Evolutionary conservation across 305 asterid species (phyloP).

Genomic region (Salvia sclarea): DNA sequence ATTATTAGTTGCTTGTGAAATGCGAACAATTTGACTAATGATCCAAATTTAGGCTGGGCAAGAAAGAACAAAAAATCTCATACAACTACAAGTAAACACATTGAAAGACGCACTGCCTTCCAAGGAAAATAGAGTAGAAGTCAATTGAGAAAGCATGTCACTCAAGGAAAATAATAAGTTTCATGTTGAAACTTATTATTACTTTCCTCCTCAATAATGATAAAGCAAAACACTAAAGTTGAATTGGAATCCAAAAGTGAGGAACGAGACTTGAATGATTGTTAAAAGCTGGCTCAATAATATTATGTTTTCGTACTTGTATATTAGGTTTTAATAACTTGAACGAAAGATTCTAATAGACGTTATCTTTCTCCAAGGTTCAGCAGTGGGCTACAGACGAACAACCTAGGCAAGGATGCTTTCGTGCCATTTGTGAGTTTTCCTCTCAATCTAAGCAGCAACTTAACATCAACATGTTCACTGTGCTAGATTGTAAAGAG

Average conservation of each 20-base stretch:
- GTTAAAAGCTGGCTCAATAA: neutral
- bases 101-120: neutral
- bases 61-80: neutral
- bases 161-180: no score
- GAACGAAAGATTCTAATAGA: slow-evolving; percentile 1
- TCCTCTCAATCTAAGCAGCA: neutral
- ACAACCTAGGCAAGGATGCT: neutral
- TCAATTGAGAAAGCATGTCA: neutral
- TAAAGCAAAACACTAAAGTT: neutral
- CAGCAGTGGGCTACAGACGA: neutral
- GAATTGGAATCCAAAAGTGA: slow-evolving; percentile 15
- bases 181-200: no score
- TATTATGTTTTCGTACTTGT: neutral
- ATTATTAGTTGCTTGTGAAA: slow-evolving; percentile 26
- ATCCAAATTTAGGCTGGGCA: neutral
- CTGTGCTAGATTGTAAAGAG: neutral
- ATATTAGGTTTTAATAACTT: slow-evolving; percentile 6
- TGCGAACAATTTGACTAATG: neutral
- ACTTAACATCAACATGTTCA: neutral
- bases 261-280: neutral
- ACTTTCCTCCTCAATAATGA: neutral
- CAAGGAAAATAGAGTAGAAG: neutral
- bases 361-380: neutral
- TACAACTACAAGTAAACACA: slow-evolving; percentile 4
- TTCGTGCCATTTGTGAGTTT: neutral